phyloP scores from a whole-genome alignment of 2,329 filamentous ascomycete species.

The Amylocarpus encephaloides region DNA sequence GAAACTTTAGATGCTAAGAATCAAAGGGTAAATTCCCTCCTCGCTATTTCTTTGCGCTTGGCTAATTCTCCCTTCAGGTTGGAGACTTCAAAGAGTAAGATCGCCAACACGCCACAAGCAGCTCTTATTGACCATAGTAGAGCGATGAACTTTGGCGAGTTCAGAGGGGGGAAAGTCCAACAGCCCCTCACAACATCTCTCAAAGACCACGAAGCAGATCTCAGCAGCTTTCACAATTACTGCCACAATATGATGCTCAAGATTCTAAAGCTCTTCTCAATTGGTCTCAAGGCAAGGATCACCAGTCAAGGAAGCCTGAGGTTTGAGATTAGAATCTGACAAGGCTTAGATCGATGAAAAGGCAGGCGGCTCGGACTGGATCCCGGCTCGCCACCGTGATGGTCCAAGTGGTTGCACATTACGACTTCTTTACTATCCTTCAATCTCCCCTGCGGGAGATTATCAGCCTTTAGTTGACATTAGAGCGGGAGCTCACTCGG shows the following conservation, averaged over 20 bases:
- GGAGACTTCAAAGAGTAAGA: slow-evolving; percentile 83
- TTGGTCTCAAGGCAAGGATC: slow-evolving; percentile 57
- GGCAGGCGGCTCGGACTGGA: slow-evolving; percentile 34
- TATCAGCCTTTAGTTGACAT: slow-evolving; percentile 55
- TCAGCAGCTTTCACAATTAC: slow-evolving; percentile 59
- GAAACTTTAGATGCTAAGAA: slow-evolving; percentile 82
- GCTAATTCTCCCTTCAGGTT: slow-evolving; percentile 39
- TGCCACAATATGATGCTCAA: slow-evolving; percentile 69
- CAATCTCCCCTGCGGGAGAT: slow-evolving; percentile 36
- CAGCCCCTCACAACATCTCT: slow-evolving; percentile 71
- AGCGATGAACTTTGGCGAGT: slow-evolving; percentile 88
- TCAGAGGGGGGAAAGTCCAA: slow-evolving; percentile 56
- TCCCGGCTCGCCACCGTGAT: slow-evolving; percentile 54
- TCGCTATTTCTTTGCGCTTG: background rate
- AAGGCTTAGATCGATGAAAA: slow-evolving; percentile 20
- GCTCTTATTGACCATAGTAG: slow-evolving; percentile 38
- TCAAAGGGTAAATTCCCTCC: slow-evolving; percentile 55
- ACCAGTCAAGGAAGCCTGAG: background rate
- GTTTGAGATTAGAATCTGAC: slow-evolving; percentile 12
- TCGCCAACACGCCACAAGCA: background rate
- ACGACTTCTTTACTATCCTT: slow-evolving; percentile 67
- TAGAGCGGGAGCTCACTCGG: slow-evolving; percentile 84
- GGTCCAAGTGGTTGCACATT: slow-evolving; percentile 43
- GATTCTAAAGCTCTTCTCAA: slow-evolving; percentile 70
- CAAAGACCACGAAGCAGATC: slow-evolving; percentile 48